Evolutionary conservation across 257 asterid genomes (phyloP).

Genomic region (Solanum habrochaites): DNA sequence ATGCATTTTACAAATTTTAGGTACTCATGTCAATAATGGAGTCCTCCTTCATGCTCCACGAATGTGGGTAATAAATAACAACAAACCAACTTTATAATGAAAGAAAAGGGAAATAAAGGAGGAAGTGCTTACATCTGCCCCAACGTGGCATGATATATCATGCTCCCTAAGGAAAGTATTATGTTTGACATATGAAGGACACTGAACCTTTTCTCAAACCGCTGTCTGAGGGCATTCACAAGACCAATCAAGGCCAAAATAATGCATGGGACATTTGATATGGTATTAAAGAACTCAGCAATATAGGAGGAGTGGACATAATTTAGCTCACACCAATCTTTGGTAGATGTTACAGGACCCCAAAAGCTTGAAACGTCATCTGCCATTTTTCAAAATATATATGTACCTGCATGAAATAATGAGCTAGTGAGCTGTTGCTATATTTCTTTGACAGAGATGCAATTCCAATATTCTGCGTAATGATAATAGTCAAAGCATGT

Average conservation of each 20-base stretch:
- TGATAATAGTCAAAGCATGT: background rate
- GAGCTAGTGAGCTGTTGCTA: background rate
- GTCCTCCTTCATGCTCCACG: background rate
- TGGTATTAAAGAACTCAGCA: constrained; percentile 86
- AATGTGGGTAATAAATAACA: background rate
- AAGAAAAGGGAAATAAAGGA: background rate
- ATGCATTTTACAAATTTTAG: background rate
- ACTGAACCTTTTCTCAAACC: constrained; percentile 83
- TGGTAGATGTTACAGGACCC: constrained; percentile 22
- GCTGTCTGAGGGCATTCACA: constrained; percentile 61
- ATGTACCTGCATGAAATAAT: background rate
- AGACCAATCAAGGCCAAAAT: constrained; percentile 76
- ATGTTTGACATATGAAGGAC: constrained; percentile 86
- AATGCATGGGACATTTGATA: constrained; percentile 73
- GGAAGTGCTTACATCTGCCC: constrained; percentile 60
- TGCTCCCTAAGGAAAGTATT: constrained; percentile 84
- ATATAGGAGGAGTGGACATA: constrained; percentile 48
- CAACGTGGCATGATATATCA: constrained; percentile 79
- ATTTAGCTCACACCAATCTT: constrained; percentile 24
- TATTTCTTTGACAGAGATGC: background rate
- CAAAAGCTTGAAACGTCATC: constrained; percentile 13
- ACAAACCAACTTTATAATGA: background rate
- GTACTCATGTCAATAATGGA: background rate
- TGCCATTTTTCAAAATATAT: constrained; percentile 2
- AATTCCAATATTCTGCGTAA: background rate